These are phyloP conservation scores for Akanthomyces muscarius DNA, from an alignment of 2,329 filamentous ascomycete genomes.

Conservation along the genomic window DNA sequence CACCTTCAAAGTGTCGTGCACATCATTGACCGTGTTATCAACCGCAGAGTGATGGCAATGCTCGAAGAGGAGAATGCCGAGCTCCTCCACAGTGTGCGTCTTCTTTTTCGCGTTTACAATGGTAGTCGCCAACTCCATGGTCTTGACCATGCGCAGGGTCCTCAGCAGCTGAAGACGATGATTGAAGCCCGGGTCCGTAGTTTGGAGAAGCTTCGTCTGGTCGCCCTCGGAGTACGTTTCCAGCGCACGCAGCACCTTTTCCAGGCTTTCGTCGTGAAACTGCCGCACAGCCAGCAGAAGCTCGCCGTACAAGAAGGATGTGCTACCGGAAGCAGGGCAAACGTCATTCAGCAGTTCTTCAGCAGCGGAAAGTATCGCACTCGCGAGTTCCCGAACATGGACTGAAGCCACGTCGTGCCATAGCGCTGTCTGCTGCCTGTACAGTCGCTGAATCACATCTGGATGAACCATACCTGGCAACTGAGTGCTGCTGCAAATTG, in stretches of 20 bases:
- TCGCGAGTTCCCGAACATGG: conserved; percentile 25
- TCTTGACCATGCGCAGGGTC: conserved; percentile 21
- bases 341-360: conserved; percentile 19
- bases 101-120: neutral
- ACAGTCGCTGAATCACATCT: conserved; percentile 28
- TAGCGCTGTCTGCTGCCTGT: conserved; percentile 29
- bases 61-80: conserved; percentile 12
- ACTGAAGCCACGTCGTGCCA: conserved; percentile 27
- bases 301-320: conserved; percentile 19
- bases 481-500: conserved; percentile 27
- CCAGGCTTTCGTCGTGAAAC: conserved; percentile 4
- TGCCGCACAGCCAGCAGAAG: conserved; percentile 14
- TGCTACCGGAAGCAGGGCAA: conserved; percentile 19
- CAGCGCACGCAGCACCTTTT: conserved; percentile 17
- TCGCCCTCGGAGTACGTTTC: conserved; percentile 3
- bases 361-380: conserved; percentile 20
- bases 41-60: conserved; percentile 16
- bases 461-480: conserved; percentile 33
- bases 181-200: conserved; percentile 24
- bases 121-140: neutral
- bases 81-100: neutral
- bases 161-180: conserved; percentile 23
- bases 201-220: conserved; percentile 22
- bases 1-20: conserved; percentile 34
- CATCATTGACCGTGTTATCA: conserved; percentile 30